Percentiles rank a stretch among this genome's conserved stretches.
Conservation (phyloP, 371 early-diverging fungal genomes). For the Massospora cicadina region DNA sequence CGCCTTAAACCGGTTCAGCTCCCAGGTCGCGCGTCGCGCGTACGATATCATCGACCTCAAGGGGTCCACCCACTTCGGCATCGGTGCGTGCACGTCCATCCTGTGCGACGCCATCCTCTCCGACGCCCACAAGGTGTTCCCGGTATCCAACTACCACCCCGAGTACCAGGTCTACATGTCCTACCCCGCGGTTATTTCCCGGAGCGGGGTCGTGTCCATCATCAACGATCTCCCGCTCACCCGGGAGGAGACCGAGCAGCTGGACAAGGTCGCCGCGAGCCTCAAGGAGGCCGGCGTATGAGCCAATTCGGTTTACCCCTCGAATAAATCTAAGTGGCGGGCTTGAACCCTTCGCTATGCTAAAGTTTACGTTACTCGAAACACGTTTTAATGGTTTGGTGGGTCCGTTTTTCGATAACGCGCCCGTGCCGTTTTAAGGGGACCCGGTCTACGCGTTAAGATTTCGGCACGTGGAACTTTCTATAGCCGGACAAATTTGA, state of each 20-base stretch:
- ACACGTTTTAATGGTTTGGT: too few species aligned
- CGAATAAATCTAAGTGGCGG: too few species aligned
- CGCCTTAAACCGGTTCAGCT: constrained; percentile 20
- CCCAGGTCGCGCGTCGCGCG: constrained; percentile 42
- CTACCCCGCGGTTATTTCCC: constrained; percentile 52
- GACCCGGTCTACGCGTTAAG: too few species aligned
- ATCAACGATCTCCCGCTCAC: constrained; percentile 33
- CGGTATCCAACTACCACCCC: constrained; percentile 44
- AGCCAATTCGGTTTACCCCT: too few species aligned
- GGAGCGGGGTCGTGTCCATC: constrained; percentile 41
- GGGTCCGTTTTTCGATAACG: too few species aligned
- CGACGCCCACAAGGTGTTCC: constrained; percentile 34
- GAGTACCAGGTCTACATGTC: constrained; percentile 39
- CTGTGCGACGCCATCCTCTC: constrained; percentile 48
- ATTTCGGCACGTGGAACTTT: too few species aligned
- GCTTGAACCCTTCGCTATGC: too few species aligned
- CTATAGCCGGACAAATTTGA: too few species aligned
- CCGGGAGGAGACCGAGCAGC: constrained; percentile 27
- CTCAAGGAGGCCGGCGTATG: too few species aligned
- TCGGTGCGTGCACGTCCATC: constrained; percentile 59
- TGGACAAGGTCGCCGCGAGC: constrained; percentile 23
- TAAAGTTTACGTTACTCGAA: too few species aligned
- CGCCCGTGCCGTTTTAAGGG: too few species aligned
- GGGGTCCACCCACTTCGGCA: constrained; percentile 75
- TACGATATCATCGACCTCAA: constrained; percentile 70